Base-by-base conservation (phyloP, 495 filamentous ascomycete species). In the Penicillium dipodomyicola region DNA sequence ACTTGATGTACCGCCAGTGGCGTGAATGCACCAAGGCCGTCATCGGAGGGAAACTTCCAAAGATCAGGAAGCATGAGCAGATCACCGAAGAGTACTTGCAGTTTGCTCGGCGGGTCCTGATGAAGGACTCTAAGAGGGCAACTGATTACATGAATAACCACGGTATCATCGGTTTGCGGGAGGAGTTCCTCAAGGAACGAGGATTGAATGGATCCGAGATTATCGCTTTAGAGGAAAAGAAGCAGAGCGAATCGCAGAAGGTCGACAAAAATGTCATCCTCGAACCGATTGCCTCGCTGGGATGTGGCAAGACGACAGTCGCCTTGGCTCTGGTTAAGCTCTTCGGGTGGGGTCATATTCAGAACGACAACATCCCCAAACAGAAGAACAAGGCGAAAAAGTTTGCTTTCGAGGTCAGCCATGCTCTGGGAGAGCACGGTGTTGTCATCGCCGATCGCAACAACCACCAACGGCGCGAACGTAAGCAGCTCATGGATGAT, bases 1-100 rank as follows among this genome's bases (percentile, higher is more conserved):
- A 98, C 69, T 74, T 98, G 61, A 90, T 98, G 90, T 98, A 96
- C 67, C 84, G 94, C 33, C 95, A 97, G 72, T 98, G 94, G 94
- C 88, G 94, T 37, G 94, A 97, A 76, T 93, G 87, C 68, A 98
- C 94, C 25, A 98, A 97, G 71, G 80, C 91, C 11, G 75, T 97
- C 48, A 96, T 97, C 51, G 53, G 78, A 3, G 91, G 91, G 11
- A 87, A 81, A 63, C 70, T 82, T 22, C 90, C 91, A 10, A 88
- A 81, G 53, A 87, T 81, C 75, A 89, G 81, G 73, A 97, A 97
- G 68, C 95, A 98, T 71, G 72, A 83, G 61, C 82, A 88, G 64
- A 92, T 98, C 68, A 98, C 94, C 0, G 86, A 96, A 61, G 87
- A 95, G 61, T 98, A 98, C 67, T 77, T 98, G 5, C 62, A 80